These are phyloP conservation scores for Smittium mucronatum DNA, from an alignment of 371 early-diverging fungal species.

Conservation along the genomic window DNA sequence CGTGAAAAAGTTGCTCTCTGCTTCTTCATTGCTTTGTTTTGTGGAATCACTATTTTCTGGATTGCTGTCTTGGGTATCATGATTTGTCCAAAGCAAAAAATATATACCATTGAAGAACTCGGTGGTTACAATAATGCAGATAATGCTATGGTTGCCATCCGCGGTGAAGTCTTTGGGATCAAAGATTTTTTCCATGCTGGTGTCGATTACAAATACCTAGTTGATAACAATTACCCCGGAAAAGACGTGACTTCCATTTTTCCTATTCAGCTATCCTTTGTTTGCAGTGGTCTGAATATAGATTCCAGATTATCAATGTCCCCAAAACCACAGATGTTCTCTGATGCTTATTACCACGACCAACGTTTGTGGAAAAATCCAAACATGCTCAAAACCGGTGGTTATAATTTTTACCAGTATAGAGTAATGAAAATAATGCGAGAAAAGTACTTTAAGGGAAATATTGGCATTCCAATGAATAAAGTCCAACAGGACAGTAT, in stretches of 20 bases:
- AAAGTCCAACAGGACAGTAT: constrained; percentile 33
- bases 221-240: constrained; percentile 43
- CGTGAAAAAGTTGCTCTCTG: constrained; percentile 91
- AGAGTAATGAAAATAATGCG: constrained; percentile 47
- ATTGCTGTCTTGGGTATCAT: constrained; percentile 74
- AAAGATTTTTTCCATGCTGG: constrained; percentile 42
- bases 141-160: constrained; percentile 46
- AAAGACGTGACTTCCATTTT: constrained; percentile 51
- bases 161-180: constrained; percentile 63
- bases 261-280: constrained; percentile 57
- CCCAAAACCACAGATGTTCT: constrained; percentile 25
- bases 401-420: constrained; percentile 50
- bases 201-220: constrained; percentile 35
- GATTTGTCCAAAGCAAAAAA: constrained; percentile 76
- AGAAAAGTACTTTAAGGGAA: constrained; percentile 50
- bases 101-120: constrained; percentile 47
- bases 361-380: constrained; percentile 36
- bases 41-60: constrained; percentile 71
- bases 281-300: constrained; percentile 33
- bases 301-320: constrained; percentile 35
- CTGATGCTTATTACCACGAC: constrained; percentile 40
- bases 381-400: constrained; percentile 22
- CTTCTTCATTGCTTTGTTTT: constrained; percentile 67
- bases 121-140: constrained; percentile 33
- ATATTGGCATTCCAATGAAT: constrained; percentile 48